Evolutionary conservation across 169 alveolate genomes (phyloP).

Genomic region (Cryptosporidium xiaoi): DNA sequence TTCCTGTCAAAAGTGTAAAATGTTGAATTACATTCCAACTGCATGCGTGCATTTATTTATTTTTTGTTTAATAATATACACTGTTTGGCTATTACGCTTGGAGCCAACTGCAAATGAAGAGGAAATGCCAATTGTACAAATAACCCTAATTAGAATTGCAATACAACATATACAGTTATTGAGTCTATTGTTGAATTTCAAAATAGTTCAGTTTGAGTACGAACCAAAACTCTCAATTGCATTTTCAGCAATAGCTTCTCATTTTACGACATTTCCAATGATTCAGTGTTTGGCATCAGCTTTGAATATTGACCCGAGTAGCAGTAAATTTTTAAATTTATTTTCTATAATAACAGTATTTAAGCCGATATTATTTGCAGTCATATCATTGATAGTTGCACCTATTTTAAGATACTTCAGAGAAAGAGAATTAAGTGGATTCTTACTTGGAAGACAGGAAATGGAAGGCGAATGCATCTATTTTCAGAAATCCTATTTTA

Average conservation of each 20-base stretch:
- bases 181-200: slow-evolving; percentile 19
- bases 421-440: slow-evolving; percentile 26
- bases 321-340: slow-evolving; percentile 14
- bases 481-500: slow-evolving; percentile 52
- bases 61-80: slow-evolving; percentile 22
- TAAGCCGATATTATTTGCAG: slow-evolving; percentile 2
- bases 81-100: slow-evolving; percentile 71
- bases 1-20: slow-evolving; percentile 35
- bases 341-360: slow-evolving; percentile 11
- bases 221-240: slow-evolving; percentile 21
- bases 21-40: slow-evolving; percentile 24
- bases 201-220: slow-evolving; percentile 16
- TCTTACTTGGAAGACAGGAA: slow-evolving; percentile 59
- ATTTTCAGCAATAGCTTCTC: slow-evolving; percentile 22
- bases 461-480: slow-evolving; percentile 72
- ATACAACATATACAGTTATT: slow-evolving; percentile 52
- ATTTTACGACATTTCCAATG: slow-evolving; percentile 10
- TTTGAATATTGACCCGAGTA: background rate
- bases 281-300: slow-evolving; percentile 21
- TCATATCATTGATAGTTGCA: slow-evolving; percentile 37
- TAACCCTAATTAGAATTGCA: slow-evolving; percentile 19
- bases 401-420: slow-evolving; percentile 58
- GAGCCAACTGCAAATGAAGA: slow-evolving; percentile 76
- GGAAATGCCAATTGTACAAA: slow-evolving; percentile 63
- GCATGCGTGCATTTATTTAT: background rate